Evolutionary conservation across 805 yeast species (phyloP).

Genomic region (Cyberlindnera maritima): DNA sequence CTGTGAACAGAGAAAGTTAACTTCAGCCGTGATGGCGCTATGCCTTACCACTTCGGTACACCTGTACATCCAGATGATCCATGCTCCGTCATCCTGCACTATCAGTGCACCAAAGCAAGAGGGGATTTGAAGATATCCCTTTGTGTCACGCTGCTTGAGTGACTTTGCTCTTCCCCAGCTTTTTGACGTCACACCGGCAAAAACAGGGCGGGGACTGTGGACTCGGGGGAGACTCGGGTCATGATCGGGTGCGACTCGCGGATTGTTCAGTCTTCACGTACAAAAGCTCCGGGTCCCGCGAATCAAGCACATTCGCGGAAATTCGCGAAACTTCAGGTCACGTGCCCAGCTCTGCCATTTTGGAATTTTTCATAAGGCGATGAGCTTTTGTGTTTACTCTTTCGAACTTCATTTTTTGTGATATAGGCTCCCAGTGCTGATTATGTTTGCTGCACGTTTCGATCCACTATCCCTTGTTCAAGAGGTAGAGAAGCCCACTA

Average conservation of each 20-base stretch:
- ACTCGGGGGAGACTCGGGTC: no score
- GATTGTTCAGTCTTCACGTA: no score
- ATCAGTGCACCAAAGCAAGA: no score
- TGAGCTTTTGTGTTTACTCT: neutral
- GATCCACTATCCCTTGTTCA: slow-evolving; percentile 42
- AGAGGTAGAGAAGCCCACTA: neutral
- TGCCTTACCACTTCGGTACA: no score
- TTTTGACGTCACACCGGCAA: neutral
- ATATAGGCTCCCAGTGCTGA: neutral
- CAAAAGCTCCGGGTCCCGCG: neutral
- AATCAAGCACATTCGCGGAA: neutral
- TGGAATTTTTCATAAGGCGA: neutral
- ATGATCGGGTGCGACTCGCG: neutral
- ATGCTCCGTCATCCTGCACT: no score
- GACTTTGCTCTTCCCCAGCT: neutral
- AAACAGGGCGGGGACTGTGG: neutral
- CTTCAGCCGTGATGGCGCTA: no score
- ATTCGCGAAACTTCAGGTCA: neutral
- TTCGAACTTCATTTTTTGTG: neutral
- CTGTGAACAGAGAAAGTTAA: no score
- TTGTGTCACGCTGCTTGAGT: no score
- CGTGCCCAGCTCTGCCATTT: neutral
- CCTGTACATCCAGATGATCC: no score
- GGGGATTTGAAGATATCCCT: no score
- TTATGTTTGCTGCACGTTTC: slow-evolving; percentile 63